A percentile compares a stretch with the other conserved stretches of the same genome.
phyloP scores from a whole-genome alignment of 768 basidiomycete genomes.

The Hypholoma fasciculare region DNA sequence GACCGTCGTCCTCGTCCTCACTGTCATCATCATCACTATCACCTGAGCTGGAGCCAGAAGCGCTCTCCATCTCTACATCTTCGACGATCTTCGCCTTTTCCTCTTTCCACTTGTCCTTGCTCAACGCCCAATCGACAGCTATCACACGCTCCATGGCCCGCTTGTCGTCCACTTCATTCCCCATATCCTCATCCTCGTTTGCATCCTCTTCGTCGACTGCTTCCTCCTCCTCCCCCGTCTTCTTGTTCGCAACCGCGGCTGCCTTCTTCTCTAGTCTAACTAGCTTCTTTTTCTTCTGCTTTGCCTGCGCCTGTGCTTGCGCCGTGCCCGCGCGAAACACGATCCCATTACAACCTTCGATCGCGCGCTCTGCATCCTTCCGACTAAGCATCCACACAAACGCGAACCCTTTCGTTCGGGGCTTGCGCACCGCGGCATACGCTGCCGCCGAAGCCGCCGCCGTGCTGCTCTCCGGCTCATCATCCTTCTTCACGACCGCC shows the following conservation, averaged over 20 bases:
- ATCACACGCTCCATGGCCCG: conserved; percentile 59
- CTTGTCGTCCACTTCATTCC: conserved; percentile 27
- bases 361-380: conserved; percentile 81
- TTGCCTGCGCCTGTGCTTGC: conserved; percentile 51
- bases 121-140: conserved; percentile 96
- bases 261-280: conserved; percentile 54
- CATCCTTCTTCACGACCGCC: conserved; percentile 29
- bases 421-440: conserved; percentile 18
- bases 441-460: conserved; percentile 15
- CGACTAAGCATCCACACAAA: conserved; percentile 93
- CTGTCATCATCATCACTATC: conserved; percentile 29
- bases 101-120: conserved; percentile 90
- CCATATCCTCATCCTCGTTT: conserved; percentile 26
- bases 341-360: conserved; percentile 79
- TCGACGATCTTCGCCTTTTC: conserved; percentile 59
- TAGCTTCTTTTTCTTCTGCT: conserved; percentile 69
- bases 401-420: conserved; percentile 77
- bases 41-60: conserved; percentile 26
- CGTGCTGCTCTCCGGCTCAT: conserved; percentile 15
- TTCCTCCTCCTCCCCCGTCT: conserved; percentile 30
- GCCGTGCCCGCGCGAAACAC: conserved; percentile 65
- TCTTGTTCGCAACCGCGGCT: conserved; percentile 38
- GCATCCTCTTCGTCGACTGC: conserved; percentile 27
- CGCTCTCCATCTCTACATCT: conserved; percentile 37
- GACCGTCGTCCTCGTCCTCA: conserved; percentile 39